Evolutionary conservation across 2,329 filamentous ascomycete species (phyloP).

Genomic region (Lasiodiplodia citricola): DNA sequence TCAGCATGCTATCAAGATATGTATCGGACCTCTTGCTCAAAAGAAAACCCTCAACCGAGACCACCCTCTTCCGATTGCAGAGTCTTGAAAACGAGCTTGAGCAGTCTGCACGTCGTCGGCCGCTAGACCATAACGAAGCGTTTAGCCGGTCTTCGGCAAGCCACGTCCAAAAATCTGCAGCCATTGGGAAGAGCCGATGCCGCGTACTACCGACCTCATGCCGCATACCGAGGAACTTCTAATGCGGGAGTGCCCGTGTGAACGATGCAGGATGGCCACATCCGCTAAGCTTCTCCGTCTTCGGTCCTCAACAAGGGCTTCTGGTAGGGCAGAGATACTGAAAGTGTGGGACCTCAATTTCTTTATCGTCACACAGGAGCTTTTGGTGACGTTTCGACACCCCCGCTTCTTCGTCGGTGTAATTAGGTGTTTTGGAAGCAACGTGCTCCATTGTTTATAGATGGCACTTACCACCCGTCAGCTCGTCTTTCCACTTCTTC

Average conservation of each 20-base stretch:
- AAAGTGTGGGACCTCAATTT: too few species aligned
- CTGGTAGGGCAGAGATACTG: too few species aligned
- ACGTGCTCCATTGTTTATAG: background rate
- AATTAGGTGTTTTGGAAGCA: background rate
- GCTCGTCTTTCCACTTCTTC: background rate
- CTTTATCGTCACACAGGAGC: too few species aligned
- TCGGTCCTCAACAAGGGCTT: too few species aligned
- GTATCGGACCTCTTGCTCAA: background rate
- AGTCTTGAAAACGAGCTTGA: background rate
- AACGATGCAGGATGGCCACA: background rate
- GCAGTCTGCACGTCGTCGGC: background rate
- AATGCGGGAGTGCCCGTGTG: background rate
- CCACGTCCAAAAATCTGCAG: background rate
- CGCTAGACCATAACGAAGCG: background rate
- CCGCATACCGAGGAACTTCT: background rate
- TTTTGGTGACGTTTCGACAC: background rate
- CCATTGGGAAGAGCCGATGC: background rate
- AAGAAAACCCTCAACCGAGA: background rate
- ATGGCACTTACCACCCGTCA: background rate
- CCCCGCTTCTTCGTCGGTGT: background rate
- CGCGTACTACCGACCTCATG: too few species aligned
- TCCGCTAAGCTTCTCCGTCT: background rate
- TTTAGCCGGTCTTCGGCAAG: background rate
- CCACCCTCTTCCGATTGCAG: background rate
- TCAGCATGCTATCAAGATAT: background rate